Conservation (phyloP, 2,329 filamentous ascomycete species). For the Penicillium sp. region DNA sequence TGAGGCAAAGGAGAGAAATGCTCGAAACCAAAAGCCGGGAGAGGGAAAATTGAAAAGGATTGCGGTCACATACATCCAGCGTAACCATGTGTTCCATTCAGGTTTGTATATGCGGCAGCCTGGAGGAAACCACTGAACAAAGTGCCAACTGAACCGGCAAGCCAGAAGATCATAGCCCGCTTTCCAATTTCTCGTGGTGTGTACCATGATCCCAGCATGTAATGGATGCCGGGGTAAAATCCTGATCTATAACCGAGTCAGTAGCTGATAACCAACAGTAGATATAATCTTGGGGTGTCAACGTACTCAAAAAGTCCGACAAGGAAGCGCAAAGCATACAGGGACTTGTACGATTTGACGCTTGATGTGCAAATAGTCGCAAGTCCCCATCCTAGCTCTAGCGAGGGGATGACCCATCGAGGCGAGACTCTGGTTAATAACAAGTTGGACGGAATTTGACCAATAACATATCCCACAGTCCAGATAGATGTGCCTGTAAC, state of each 20-base stretch:
- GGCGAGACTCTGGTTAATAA: constrained; percentile 48
- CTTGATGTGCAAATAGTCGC: constrained; percentile 23
- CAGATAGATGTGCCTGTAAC: constrained; percentile 37
- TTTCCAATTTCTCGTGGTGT: constrained; percentile 27
- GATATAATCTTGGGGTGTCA: accelerated
- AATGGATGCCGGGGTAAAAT: constrained; percentile 28
- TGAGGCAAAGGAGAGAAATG: neutral
- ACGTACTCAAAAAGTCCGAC: constrained; percentile 33
- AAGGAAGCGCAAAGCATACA: constrained; percentile 28
- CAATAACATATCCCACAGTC: constrained; percentile 50
- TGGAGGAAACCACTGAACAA: constrained; percentile 28
- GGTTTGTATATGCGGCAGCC: constrained; percentile 24
- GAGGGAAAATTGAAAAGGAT: neutral
- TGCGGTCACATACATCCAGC: constrained; percentile 21
- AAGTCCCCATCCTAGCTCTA: constrained; percentile 37
- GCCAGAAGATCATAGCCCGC: constrained; percentile 26
- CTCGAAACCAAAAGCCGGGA: neutral
- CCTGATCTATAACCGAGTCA: constrained; percentile 14
- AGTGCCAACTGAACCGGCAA: constrained; percentile 21
- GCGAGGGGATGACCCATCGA: constrained; percentile 43
- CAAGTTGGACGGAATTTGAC: constrained; percentile 46
- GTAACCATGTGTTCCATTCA: constrained; percentile 24
- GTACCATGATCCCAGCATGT: constrained; percentile 30
- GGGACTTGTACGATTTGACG: constrained; percentile 25
- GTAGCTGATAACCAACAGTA: neutral